Percentiles rank a stretch among this genome's conserved stretches.
These are phyloP conservation scores for Sporothrix brasiliensis DNA, from an alignment of 2,329 filamentous ascomycete species.

Conservation along the genomic window DNA sequence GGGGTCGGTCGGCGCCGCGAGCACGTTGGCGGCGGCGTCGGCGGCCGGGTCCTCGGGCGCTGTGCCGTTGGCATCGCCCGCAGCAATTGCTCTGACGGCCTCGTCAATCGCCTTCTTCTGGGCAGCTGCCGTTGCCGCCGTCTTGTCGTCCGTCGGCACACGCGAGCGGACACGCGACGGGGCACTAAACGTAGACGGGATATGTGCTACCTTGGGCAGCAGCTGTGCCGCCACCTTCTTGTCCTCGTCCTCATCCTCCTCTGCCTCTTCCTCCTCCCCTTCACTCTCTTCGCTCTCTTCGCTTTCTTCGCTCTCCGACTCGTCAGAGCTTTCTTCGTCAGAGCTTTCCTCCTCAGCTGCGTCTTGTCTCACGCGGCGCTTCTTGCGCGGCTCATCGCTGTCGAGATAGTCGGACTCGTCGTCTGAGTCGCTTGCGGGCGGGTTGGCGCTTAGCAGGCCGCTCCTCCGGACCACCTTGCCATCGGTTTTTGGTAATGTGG, in stretches of 20 bases:
- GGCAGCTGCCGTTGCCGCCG: conserved; percentile 9
- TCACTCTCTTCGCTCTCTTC: conserved; percentile 37
- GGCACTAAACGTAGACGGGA: conserved; percentile 52
- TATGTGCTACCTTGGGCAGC: conserved; percentile 37
- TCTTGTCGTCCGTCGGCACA: neutral
- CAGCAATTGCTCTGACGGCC: conserved; percentile 21
- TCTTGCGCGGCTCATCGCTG: conserved; percentile 45
- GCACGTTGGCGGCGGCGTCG: conserved; percentile 36
- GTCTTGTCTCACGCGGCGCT: conserved; percentile 37
- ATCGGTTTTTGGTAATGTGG: neutral
- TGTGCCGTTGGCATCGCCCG: neutral
- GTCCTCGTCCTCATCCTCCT: conserved; percentile 38
- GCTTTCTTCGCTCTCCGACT: neutral
- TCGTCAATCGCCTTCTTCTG: conserved; percentile 24
- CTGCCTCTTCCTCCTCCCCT: too few relatives aligned
- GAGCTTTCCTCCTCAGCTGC: conserved; percentile 37
- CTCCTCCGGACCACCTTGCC: conserved; percentile 30
- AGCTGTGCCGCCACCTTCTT: conserved; percentile 39
- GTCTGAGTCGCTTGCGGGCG: conserved; percentile 24
- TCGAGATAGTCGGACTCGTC: conserved; percentile 54
- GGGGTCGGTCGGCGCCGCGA: conserved; percentile 57
- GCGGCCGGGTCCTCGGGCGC: conserved; percentile 14
- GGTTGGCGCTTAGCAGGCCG: conserved; percentile 23
- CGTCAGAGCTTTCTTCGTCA: neutral
- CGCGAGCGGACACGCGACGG: conserved; percentile 57